These are phyloP conservation scores for Brassica cretica DNA, from an alignment of 345 rosid species.

Conservation along the genomic window DNA sequence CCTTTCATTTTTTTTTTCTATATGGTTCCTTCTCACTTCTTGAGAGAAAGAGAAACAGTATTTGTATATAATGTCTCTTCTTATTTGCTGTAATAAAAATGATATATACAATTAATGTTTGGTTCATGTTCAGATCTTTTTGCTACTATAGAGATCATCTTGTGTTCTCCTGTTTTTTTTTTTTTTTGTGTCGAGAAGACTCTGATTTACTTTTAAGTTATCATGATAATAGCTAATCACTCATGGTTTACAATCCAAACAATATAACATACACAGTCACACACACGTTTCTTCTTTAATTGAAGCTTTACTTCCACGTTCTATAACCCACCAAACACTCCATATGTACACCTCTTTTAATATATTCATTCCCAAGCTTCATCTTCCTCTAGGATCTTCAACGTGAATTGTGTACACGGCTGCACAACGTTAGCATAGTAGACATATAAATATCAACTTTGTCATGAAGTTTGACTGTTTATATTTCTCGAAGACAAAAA, in stretches of 20 bases:
- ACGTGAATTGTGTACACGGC: slow-evolving; percentile 33
- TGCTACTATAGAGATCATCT: not conserved
- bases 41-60: slow-evolving; percentile 33
- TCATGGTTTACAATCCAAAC: slow-evolving; percentile 14
- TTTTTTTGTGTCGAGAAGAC: not conserved
- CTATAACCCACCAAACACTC: slow-evolving; percentile 17
- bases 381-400: slow-evolving; percentile 25
- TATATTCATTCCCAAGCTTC: slow-evolving; percentile 19
- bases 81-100: slow-evolving; percentile 2
- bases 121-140: slow-evolving; percentile 7
- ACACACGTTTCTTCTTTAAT: slow-evolving; percentile 1
- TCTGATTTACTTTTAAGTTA: not conserved
- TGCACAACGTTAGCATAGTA: slow-evolving; percentile 14
- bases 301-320: slow-evolving; percentile 17
- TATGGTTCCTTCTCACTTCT: slow-evolving; percentile 37
- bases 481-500: slow-evolving; percentile 8
- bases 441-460: slow-evolving; percentile 2
- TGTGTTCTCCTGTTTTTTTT: not conserved
- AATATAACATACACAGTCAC: slow-evolving; percentile 4
- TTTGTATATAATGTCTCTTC: slow-evolving; percentile 25
- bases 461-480: not conserved
- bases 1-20: not conserved
- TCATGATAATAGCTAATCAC: slow-evolving; percentile 1
- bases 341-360: slow-evolving; percentile 24
- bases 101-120: slow-evolving; percentile 5